These are phyloP conservation scores for Ulmus americana DNA, from an alignment of 331 rosid genomes.

Conservation along the genomic window DNA sequence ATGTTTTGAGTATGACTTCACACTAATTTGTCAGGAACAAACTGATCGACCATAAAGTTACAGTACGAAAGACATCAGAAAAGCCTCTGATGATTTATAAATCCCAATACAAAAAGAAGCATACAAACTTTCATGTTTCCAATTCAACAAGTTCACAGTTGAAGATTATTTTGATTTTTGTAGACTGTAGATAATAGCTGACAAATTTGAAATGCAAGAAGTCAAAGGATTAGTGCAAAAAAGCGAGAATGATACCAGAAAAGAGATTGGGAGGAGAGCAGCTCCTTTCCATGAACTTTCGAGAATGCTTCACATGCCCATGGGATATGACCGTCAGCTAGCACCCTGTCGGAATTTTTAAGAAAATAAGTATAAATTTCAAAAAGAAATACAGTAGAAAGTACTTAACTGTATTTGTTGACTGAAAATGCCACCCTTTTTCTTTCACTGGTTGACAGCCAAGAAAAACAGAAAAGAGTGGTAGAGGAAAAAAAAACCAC, in stretches of 20 bases:
- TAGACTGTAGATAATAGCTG: not conserved
- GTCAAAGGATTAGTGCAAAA: constrained; percentile 10
- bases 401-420: not conserved
- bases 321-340: constrained; percentile 91
- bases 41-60: not conserved
- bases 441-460: not conserved
- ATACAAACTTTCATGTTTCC: not conserved
- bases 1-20: not conserved
- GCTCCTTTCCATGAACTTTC: constrained; percentile 59
- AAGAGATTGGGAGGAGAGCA: constrained; percentile 55
- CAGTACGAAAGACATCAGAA: not conserved
- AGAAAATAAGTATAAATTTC: not conserved
- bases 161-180: not conserved
- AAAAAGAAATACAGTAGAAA: not conserved
- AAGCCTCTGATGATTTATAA: not conserved
- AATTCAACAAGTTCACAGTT: not conserved
- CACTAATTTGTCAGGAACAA: not conserved
- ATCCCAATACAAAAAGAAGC: not conserved
- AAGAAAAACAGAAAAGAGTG: not conserved
- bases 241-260: constrained; percentile 55
- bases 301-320: constrained; percentile 99
- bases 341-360: constrained; percentile 51
- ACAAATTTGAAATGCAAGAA: not conserved
- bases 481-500: not conserved
- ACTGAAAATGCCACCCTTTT: constrained; percentile 1